A percentile compares a stretch with the other conserved stretches of the same genome.
phyloP scores from a whole-genome alignment of 108 stramenopile genomes.

The Bacterosira constricta region DNA sequence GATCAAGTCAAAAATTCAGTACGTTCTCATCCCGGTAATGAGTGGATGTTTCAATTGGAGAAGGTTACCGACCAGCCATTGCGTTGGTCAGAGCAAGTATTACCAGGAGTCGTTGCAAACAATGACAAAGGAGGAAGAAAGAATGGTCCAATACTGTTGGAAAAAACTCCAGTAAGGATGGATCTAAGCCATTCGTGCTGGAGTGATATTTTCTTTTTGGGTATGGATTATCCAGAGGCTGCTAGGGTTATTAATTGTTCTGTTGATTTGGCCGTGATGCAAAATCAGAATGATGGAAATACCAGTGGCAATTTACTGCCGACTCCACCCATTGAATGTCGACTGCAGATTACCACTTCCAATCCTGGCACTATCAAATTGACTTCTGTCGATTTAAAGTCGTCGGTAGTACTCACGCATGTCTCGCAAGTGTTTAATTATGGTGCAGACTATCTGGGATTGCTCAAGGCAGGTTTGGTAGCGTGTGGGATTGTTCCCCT shows the following conservation, averaged over 20 bases:
- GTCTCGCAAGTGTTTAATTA: conserved; percentile 66
- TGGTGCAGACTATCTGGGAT: conserved; percentile 59
- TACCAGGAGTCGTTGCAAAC: background rate
- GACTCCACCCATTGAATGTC: conserved; percentile 60
- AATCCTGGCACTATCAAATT: conserved; percentile 42
- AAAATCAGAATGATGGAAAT: background rate
- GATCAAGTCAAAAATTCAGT: conserved; percentile 59
- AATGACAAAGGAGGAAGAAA: background rate
- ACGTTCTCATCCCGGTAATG: conserved; percentile 53
- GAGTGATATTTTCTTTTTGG: conserved; percentile 73
- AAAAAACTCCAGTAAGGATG: conserved; percentile 70
- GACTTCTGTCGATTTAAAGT: conserved; percentile 55
- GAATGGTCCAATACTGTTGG: conserved; percentile 35
- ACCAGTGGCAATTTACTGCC: background rate
- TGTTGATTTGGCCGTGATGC: conserved; percentile 57
- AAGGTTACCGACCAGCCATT: background rate
- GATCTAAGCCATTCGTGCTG: conserved; percentile 64
- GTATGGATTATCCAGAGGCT: conserved; percentile 71
- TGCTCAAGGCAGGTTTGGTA: conserved; percentile 62
- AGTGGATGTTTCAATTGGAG: conserved; percentile 54
- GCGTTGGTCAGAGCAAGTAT: conserved; percentile 3
- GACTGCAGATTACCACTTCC: conserved; percentile 46
- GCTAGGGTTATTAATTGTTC: conserved; percentile 66
- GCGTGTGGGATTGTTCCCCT: conserved; percentile 64
- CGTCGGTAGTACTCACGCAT: conserved; percentile 50